Evolutionary conservation across 352 stramenopile genomes (phyloP), one percentile per base, ranked within the genome.

Genomic region (Saprolegnia parasitica): DNA sequence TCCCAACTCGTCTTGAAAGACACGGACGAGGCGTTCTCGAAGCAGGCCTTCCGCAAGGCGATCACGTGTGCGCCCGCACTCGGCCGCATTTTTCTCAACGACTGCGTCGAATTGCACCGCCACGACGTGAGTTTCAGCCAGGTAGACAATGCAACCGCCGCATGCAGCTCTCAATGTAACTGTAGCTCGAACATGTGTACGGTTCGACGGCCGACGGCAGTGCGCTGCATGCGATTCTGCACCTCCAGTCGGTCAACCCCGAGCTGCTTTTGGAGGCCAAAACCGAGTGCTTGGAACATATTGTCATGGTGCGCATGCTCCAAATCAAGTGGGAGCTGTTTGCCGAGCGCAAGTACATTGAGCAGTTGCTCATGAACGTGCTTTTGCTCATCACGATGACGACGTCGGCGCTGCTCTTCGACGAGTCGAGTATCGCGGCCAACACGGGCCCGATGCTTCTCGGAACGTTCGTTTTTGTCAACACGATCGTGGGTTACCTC

Each of bases 261-360:
- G 61, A 67, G 24, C 40, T 55, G 6, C 13, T 56, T 4, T 21
- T 67, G 11, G 61, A 55, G 26, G 61, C 40, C 10, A 47, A 50
- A 5, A 55, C 26, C 4, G 20, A 55, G 20, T 67, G 61, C 20
- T 37, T 67, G 6, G 61, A 67, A 29, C 61, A 67, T 23, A 29
- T 67, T 23, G 61, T 67, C 39, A 67, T 56, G 40, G 21, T 26
- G 13, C 61, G 61, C 26, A 39, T 67, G 45, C 23, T 67, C 6
- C 24, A 67, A 13, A 67, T 67, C 61, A 67, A 67, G 49, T 67
- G 61, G 61, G 61, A 67, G 46, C 60, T 67, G 16, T 67, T 67
- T 67, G 60, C 21, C 6, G n/a, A 56, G 24, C 60, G 60, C 60
- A 55, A 54, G 32, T 67, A 67, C 32, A 24, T 67, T 24, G 60